A percentile compares a stretch with the other conserved stretches of the same genome.
These are phyloP conservation scores for Nemania sp. DNA, from an alignment of 2,329 filamentous ascomycete species.

Conservation along the genomic window DNA sequence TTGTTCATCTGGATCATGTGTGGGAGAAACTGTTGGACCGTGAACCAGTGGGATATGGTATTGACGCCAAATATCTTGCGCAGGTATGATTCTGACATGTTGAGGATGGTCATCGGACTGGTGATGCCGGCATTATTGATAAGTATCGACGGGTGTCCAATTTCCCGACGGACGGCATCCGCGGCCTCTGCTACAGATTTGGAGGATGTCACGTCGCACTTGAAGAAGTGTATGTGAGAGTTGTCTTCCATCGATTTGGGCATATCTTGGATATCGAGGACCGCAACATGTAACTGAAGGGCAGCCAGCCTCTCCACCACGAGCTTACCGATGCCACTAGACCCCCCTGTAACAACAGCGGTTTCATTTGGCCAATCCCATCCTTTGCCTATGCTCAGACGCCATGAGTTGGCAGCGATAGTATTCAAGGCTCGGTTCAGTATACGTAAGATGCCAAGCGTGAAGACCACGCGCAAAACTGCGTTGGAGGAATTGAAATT, in stretches of 20 bases:
- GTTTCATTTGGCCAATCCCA: slow-evolving; percentile 31
- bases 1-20: slow-evolving; percentile 29
- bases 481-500: slow-evolving; percentile 8
- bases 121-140: slow-evolving; percentile 29
- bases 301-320: slow-evolving; percentile 23
- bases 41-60: slow-evolving; percentile 27
- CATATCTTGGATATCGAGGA: slow-evolving; percentile 25
- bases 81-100: slow-evolving; percentile 19
- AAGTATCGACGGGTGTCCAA: slow-evolving; percentile 29
- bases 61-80: slow-evolving; percentile 27
- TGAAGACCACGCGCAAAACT: slow-evolving; percentile 20
- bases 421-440: slow-evolving; percentile 19
- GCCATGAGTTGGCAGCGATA: slow-evolving; percentile 25
- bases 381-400: slow-evolving; percentile 17
- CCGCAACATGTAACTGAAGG: slow-evolving; percentile 22
- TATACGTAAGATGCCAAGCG: slow-evolving; percentile 8
- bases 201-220: slow-evolving; percentile 26
- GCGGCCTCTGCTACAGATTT: slow-evolving; percentile 21
- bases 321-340: slow-evolving; percentile 26
- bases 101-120: slow-evolving; percentile 15
- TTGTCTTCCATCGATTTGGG: slow-evolving; percentile 21
- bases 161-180: slow-evolving; percentile 18
- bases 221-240: slow-evolving; percentile 20
- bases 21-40: slow-evolving; percentile 26
- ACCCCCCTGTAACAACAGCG: slow-evolving; percentile 27